These are phyloP conservation scores for Acanthamoeba healyi DNA, from an alignment of 208 protist genomes.

Conservation along the genomic window DNA sequence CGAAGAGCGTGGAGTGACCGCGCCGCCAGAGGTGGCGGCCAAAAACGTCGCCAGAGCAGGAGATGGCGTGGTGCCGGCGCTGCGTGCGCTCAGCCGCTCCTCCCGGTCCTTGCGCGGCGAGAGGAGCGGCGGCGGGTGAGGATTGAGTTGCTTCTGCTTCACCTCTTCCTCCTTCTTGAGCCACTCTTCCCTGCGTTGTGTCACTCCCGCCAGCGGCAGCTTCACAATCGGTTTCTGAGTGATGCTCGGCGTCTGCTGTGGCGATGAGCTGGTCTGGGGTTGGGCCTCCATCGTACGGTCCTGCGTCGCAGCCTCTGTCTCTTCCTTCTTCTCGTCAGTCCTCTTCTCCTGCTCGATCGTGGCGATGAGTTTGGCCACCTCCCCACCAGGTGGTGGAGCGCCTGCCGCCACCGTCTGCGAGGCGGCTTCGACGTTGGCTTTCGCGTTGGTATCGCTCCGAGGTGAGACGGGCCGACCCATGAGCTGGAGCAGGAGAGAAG, in stretches of 20 bases:
- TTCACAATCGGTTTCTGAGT: not conserved
- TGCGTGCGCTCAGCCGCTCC: slow-evolving; percentile 6
- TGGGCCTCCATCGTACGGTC: not conserved
- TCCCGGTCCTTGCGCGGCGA: slow-evolving; percentile 22
- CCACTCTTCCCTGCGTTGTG: not conserved
- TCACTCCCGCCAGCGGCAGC: not conserved
- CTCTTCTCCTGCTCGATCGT: not conserved
- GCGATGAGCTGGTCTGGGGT: too few relatives aligned
- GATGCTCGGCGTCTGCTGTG: too few relatives aligned
- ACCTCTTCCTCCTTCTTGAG: slow-evolving; percentile 9
- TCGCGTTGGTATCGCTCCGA: not conserved
- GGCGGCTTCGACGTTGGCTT: too few relatives aligned
- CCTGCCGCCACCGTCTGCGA: too few relatives aligned
- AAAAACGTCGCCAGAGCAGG: not conserved
- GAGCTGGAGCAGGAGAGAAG: not conserved
- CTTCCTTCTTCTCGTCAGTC: not conserved
- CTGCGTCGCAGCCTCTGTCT: not conserved
- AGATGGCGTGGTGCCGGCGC: not conserved
- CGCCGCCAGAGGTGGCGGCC: not conserved
- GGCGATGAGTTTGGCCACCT: too few relatives aligned
- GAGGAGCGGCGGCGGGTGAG: not conserved
- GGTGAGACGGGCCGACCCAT: not conserved
- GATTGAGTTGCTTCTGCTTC: not conserved
- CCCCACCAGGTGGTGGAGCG: too few relatives aligned
- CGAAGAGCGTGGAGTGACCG: not conserved